Base-by-base conservation (phyloP, 345 rosid genomes). In the Viola odorata region DNA sequence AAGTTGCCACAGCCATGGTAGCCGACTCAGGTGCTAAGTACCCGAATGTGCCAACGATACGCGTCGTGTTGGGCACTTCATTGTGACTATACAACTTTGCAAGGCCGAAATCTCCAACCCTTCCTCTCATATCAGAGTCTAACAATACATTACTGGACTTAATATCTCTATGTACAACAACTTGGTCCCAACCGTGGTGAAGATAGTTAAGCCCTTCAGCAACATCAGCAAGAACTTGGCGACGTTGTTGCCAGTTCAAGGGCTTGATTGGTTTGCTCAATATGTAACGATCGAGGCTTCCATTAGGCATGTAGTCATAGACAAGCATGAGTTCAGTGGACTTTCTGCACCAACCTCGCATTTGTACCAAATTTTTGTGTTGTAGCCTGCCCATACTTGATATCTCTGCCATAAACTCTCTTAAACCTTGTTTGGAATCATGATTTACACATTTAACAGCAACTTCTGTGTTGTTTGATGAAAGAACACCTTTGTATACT, bases 391-490 rank as follows among this genome's bases (percentile, higher is more conserved):
- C 96, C 81, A 88, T 83, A 44, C 96, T 86, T n/a, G 87, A 84
- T 59, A 88, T 86, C 58, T 91, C 98, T 23, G 96, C 98, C 98
- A 91, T 88, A 90, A 91, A 88, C 41, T 88, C 96, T 73, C 86
- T 81, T 4, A 88, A 61, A 2, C 96, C 98, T 74, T 91, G 98
- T 64, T 88, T 91, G 2, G 98, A 91, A 61, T 84, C 89, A 58
- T 88, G 97, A 58, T 83, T 86, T 62, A 91, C 89, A 61, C 96
- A 84, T 65, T 91, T 91, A 5, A 86, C 98, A 5, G 96, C 95
- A 3, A 84, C 57, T 54, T 79, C 87, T 3, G 73, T 75, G 45
- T 74, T 73, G 77, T 88, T 86, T 0, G 84, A 12, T 0, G 84
- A 11, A 7, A 85, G 71, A 1, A 39, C 58, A 41, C 91, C 98